phyloP scores from a whole-genome alignment of 352 stramenopile species.

The Pythium dissotocum region DNA sequence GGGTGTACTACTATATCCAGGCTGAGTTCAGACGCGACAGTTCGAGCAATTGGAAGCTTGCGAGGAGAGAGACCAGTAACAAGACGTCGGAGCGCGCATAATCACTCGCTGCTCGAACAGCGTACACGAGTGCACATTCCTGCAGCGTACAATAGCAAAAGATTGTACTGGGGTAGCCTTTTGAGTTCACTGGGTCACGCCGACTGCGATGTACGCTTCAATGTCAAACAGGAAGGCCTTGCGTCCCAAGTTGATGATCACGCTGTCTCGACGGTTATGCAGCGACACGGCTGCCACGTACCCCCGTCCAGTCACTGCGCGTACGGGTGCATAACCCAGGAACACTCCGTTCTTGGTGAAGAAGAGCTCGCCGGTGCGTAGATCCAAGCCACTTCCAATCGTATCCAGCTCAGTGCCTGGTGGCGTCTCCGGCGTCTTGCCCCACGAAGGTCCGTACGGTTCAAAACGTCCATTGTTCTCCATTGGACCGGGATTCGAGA shows the following conservation, averaged over 20 bases:
- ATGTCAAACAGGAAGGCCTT: slow-evolving; percentile 40
- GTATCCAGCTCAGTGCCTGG: not conserved
- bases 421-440: slow-evolving; percentile 8
- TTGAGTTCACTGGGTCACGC: too few species aligned
- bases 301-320: slow-evolving; percentile 1
- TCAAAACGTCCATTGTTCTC: slow-evolving; percentile 11
- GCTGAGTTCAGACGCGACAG: too few species aligned
- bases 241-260: slow-evolving; percentile 37
- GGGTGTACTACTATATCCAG: too few species aligned
- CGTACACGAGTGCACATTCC: too few species aligned
- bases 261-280: slow-evolving; percentile 32
- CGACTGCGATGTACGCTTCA: slow-evolving; percentile 18
- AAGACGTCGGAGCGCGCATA: too few species aligned
- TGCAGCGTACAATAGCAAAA: too few species aligned
- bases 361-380: slow-evolving; percentile 28
- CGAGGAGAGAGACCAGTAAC: too few species aligned
- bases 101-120: too few species aligned
- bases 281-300: slow-evolving; percentile 37
- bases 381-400: slow-evolving; percentile 34
- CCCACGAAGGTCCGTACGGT: slow-evolving; percentile 27
- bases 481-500: slow-evolving; percentile 31
- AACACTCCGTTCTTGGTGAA: slow-evolving; percentile 39
- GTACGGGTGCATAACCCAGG: slow-evolving; percentile 22
- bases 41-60: too few species aligned
- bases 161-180: too few species aligned